Evolutionary conservation across 192 early-diverging fungal species (phyloP), one percentile per base, ranked within the genome.

Genomic region (Podila epigama): DNA sequence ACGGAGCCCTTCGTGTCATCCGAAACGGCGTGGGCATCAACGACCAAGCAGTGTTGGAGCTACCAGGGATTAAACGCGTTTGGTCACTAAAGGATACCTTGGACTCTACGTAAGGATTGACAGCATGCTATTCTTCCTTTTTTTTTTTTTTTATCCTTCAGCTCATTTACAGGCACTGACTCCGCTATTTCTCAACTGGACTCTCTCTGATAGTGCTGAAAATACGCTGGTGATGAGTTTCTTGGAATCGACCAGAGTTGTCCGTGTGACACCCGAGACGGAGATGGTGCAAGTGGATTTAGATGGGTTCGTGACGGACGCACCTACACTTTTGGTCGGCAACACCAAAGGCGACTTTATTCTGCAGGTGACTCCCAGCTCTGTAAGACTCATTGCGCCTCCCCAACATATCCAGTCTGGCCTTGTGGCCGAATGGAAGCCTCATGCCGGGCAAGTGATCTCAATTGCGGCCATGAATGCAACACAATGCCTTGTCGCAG

Each of bases 21-120:
- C 85, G 92, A 50, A 95, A 93, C 73, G 96, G 97, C 13, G 87
- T 99, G 41, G 94, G 93, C 11, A 89, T 99, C 29, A 85, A 87
- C n/a, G 84, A 87, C 27, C 65, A 89, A 25, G 88, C 83, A 3
- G 63, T 72, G 1, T 31, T 93, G 28, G 81, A 85, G 15, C 81
- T 94, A 18, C 73, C 68, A 9, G 93, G 93, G n/a, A 68, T 96
- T 11, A 84, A 84, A 59, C 85, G 87, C 7, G 69, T 95, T 0
- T 97, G 94, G 94, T 84, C 91, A 29, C 66, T 94, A 18, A 71
- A 77, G 4, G 60, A 86, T n/a, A 59, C 60, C 0, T 75, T 83
- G 18, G 83, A 81, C 4, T 62, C 84, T 33, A 55, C 52, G 88
- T 89, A 70, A 54, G 80, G 60, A 52, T 39, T 1, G 20, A 32